Conservation (phyloP, 2,329 filamentous ascomycete genomes). For the Microthyrium microscopicum region DNA sequence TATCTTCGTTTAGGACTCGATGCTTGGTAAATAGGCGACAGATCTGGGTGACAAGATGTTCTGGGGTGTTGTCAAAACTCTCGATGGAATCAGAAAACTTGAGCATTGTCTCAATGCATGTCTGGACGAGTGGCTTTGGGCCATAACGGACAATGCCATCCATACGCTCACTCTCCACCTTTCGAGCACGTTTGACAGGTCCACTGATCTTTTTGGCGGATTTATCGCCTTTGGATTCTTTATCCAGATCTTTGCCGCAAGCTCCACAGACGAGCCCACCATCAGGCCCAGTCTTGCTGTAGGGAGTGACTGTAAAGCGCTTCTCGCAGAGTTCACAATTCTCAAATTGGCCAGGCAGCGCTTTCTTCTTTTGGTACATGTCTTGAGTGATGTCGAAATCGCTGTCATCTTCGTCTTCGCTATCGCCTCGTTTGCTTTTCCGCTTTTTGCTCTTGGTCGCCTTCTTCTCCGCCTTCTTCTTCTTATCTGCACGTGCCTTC, state of each 20-base stretch:
- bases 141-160: slow-evolving; percentile 54
- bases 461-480: slow-evolving; percentile 31
- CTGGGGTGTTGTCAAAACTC: slow-evolving; percentile 46
- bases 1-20: slow-evolving; percentile 37
- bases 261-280: slow-evolving; percentile 72
- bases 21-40: slow-evolving; percentile 49
- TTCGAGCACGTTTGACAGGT: slow-evolving; percentile 43
- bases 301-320: slow-evolving; percentile 82
- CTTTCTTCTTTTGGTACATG: slow-evolving; percentile 39
- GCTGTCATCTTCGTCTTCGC: slow-evolving; percentile 28
- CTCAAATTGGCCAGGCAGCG: slow-evolving; percentile 68
- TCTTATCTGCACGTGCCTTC: slow-evolving; percentile 25
- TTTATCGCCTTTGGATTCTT: slow-evolving; percentile 44
- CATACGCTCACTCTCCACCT: slow-evolving; percentile 67
- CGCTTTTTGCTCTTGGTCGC: slow-evolving; percentile 28
- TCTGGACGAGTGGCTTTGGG: slow-evolving; percentile 49
- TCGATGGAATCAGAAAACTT: slow-evolving; percentile 47
- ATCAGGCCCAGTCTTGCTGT: slow-evolving; percentile 65
- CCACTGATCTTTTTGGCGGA: slow-evolving; percentile 28
- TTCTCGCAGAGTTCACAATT: slow-evolving; percentile 77
- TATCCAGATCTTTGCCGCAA: slow-evolving; percentile 59
- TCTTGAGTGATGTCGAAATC: slow-evolving; percentile 30
- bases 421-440: slow-evolving; percentile 25
- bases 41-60: slow-evolving; percentile 37
- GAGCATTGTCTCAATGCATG: slow-evolving; percentile 47